A percentile compares a stretch with the other conserved stretches of the same genome.
These are phyloP conservation scores for Naematelia aurantialba DNA, from an alignment of 768 basidiomycete genomes.

Conservation along the genomic window DNA sequence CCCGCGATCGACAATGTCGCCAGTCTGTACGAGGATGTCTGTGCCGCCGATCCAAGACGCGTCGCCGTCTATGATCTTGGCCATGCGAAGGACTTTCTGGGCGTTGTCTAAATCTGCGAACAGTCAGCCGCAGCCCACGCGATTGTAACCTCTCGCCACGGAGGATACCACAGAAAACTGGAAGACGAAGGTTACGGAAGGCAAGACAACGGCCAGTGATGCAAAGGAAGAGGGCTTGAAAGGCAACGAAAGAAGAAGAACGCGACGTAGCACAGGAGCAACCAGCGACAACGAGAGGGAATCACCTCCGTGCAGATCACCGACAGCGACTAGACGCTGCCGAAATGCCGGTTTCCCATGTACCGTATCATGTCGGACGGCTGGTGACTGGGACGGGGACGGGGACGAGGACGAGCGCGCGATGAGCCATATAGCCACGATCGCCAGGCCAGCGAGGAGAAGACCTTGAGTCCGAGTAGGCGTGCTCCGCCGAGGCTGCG, in stretches of 20 bases:
- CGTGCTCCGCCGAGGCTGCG: too few species aligned
- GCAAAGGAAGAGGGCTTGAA: neutral
- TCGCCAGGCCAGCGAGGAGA: neutral
- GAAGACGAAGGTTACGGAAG: neutral
- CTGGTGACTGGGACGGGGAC: neutral
- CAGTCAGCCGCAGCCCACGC: neutral
- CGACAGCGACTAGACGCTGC: conserved; percentile 68
- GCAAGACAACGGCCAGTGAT: conserved; percentile 1
- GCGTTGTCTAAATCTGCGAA: conserved; percentile 67
- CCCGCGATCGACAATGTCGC: conserved; percentile 86
- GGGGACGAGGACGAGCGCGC: neutral
- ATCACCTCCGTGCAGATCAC: conserved; percentile 75
- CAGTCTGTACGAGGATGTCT: conserved; percentile 88
- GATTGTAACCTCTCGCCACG: too few species aligned
- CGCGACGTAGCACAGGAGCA: neutral
- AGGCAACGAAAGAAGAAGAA: neutral
- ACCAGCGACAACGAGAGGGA: neutral
- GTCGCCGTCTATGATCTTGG: conserved; percentile 66
- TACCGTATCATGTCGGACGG: too few species aligned
- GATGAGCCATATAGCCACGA: neutral
- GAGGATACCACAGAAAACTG: too few species aligned
- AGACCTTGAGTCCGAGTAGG: neutral
- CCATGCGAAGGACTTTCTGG: conserved; percentile 71
- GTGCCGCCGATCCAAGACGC: conserved; percentile 78
- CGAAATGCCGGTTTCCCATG: conserved; percentile 17